These are phyloP conservation scores for Debaryomyces coudertii DNA, from an alignment of 1,139 yeast species.

Conservation along the genomic window DNA sequence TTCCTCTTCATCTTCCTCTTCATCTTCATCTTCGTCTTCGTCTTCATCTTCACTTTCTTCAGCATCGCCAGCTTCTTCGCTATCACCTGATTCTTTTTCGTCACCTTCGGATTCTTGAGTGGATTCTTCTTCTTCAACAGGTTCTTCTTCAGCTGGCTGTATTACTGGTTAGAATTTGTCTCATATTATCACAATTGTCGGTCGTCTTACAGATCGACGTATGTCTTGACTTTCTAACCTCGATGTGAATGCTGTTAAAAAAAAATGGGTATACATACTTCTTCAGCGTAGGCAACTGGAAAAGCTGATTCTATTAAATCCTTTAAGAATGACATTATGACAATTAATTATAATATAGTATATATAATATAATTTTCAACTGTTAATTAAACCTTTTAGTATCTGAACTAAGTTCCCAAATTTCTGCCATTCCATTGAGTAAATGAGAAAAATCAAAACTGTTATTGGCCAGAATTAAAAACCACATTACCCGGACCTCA, in stretches of 20 bases:
- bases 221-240: not conserved
- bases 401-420: not conserved
- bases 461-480: constrained; percentile 16
- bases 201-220: not conserved
- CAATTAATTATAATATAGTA: constrained; percentile 6
- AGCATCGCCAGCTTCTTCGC: constrained; percentile 30
- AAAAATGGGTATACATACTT: constrained; percentile 41
- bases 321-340: constrained; percentile 58
- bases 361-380: constrained; percentile 4
- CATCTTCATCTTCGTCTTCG: constrained; percentile 72
- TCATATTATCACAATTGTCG: not conserved
- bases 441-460: constrained; percentile 15
- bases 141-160: constrained; percentile 12
- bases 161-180: not conserved
- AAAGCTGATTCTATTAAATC: constrained; percentile 81
- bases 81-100: constrained; percentile 21
- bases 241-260: not conserved
- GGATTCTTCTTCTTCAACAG: constrained; percentile 8
- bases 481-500: constrained; percentile 15
- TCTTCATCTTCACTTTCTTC: constrained; percentile 66
- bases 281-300: constrained; percentile 91
- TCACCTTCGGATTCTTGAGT: constrained; percentile 5
- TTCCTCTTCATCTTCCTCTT: constrained; percentile 81
- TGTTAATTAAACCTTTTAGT: constrained; percentile 1
- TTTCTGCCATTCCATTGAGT: constrained; percentile 5